phyloP scores from a whole-genome alignment of 257 asterid species.

The Nicotiana noctiflora region DNA sequence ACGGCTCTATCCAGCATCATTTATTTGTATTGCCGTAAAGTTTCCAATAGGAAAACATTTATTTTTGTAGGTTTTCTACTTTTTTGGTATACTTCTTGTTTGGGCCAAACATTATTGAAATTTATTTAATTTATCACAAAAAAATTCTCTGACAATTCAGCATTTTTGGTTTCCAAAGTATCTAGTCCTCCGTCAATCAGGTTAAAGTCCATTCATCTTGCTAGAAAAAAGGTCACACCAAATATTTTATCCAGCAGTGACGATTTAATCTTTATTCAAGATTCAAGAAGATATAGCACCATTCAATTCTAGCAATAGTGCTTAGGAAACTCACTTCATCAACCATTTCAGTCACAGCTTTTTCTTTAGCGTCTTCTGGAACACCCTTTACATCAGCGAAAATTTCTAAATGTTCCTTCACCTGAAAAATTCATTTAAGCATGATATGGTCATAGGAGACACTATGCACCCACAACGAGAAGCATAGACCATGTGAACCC shows the following conservation, averaged over 20 bases:
- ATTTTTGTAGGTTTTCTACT: too few species aligned
- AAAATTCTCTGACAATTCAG: not conserved
- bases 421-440: slow-evolving; percentile 40
- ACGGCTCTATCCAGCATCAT: not conserved
- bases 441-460: not conserved
- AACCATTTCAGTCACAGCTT: slow-evolving; percentile 68
- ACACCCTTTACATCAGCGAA: slow-evolving; percentile 86
- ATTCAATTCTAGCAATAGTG: slow-evolving; percentile 2
- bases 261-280: not conserved
- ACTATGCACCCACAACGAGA: not conserved
- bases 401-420: slow-evolving; percentile 93
- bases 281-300: not conserved
- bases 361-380: slow-evolving; percentile 57
- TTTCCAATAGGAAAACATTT: not conserved
- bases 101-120: too few species aligned
- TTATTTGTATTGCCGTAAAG: not conserved
- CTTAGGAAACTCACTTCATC: slow-evolving; percentile 71
- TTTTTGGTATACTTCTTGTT: too few species aligned
- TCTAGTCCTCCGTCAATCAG: slow-evolving; percentile 3
- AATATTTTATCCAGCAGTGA: not conserved
- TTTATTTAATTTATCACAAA: too few species aligned
- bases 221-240: not conserved
- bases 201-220: not conserved
- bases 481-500: not conserved
- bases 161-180: not conserved